Evolutionary conservation across 441 rosid species (phyloP), one percentile per base, ranked within the genome.

Genomic region (Gossypium lobatum): DNA sequence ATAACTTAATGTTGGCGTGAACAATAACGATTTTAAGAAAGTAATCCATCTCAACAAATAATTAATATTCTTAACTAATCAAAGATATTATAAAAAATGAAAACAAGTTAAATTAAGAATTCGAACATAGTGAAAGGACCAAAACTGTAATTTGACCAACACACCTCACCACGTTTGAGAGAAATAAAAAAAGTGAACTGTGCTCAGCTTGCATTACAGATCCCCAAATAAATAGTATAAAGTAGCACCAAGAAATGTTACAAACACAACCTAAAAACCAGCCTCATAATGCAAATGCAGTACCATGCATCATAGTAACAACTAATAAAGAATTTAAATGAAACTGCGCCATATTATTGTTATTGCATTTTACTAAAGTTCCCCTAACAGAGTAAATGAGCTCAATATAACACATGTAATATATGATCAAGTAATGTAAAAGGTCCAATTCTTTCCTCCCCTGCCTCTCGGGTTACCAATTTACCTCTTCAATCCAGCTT

Each of bases 401-500:
- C 66, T 70, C 52, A 6, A 73, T 50, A 34, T 10, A 42, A 42
- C 31, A 4, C 37, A 1, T 31, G 37, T 4, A 2, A 46, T 25
- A 6, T 13, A 6, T 0, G 16, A 13, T 37, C 3, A 37, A 58
- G 20, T 71, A n/a, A 48, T 54, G 59, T 18, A 18, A 18, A 34
- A 18, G 25, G 26, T 6, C 3, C 10, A 53, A 1, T 53, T 26
- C 48, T 61, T 45, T 57, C 25, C 31, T 48, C 59, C 16, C 50
- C 3, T 48, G 57, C 53, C 63, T 55, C 21, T 55, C 20, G 28
- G 16, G 3, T 57, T 34, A 16, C 48, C 13, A 3, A 1, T 21
- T 34, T 53, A 25, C 67, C 66, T 57, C 46, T 58, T 58, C 80
- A 89, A 75, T 89, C 91, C 78, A 89, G 87, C 89, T 89, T 89